Conservation (phyloP, 805 yeast species). For the Candida adriatica region DNA sequence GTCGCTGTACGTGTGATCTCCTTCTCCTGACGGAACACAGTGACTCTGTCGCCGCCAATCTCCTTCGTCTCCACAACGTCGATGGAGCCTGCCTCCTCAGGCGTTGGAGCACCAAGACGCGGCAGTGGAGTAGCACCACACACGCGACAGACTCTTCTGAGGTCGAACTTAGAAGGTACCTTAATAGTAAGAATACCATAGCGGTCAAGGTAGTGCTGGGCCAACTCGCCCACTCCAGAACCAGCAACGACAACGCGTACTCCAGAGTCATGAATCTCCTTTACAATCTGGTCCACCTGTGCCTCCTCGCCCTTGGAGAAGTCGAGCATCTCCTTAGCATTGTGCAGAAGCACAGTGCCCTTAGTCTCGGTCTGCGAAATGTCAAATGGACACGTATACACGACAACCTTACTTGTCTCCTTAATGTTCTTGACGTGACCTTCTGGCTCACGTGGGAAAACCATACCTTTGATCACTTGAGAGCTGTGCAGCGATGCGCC, state of each 20-base stretch:
- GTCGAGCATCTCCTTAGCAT: constrained; percentile 94
- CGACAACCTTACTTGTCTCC: constrained; percentile 75
- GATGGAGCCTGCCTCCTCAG: constrained; percentile 86
- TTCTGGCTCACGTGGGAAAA: constrained; percentile 96
- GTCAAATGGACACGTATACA: constrained; percentile 90
- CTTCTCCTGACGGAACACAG: constrained; percentile 77
- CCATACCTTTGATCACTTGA: constrained; percentile 92
- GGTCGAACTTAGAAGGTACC: constrained; percentile 90
- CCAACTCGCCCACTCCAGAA: constrained; percentile 85
- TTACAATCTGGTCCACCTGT: constrained; percentile 79
- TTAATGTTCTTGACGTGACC: constrained; percentile 67
- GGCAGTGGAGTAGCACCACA: constrained; percentile 97
- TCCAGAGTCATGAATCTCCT: constrained; percentile 78
- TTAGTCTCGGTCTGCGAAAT: constrained; percentile 96
- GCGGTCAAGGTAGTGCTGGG: constrained; percentile 87
- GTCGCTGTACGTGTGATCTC: constrained; percentile 77
- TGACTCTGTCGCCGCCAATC: constrained; percentile 96
- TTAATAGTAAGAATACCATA: constrained; percentile 77
- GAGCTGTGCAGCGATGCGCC: constrained; percentile 74
- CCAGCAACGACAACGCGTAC: constrained; percentile 91
- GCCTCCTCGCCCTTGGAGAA: constrained; percentile 95
- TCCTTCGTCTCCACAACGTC: constrained; percentile 88
- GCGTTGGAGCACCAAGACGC: constrained; percentile 88
- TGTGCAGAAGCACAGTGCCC: constrained; percentile 93
- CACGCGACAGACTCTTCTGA: constrained; percentile 89